Conservation (phyloP, 441 rosid genomes). For the Geranium incanum region DNA sequence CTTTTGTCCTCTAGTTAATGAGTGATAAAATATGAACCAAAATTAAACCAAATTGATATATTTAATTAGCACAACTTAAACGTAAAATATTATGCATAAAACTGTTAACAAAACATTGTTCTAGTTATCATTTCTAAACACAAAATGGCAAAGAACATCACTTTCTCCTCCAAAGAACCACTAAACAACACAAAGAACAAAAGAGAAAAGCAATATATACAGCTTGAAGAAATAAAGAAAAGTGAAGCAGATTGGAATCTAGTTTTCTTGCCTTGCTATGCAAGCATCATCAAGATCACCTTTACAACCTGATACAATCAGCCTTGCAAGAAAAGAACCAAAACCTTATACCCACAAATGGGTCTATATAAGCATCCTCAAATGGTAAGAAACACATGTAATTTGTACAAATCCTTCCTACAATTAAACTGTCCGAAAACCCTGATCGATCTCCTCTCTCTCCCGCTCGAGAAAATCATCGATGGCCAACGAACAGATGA, state of each 20-base stretch:
- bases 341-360: background rate
- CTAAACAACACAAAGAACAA: background rate
- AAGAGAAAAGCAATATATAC: background rate
- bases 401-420: background rate
- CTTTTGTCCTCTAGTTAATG: too few species aligned
- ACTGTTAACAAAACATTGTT: too few species aligned
- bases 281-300: background rate
- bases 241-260: background rate
- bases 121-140: background rate
- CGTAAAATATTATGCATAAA: too few species aligned
- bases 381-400: background rate
- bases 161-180: background rate
- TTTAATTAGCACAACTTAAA: too few species aligned
- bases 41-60: too few species aligned
- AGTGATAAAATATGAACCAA: too few species aligned
- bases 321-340: background rate
- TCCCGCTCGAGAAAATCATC: background rate
- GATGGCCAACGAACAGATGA: slow-evolving; percentile 49
- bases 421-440: background rate
- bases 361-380: background rate
- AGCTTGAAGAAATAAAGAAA: background rate
- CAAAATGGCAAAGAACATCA: background rate
- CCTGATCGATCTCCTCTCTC: background rate
- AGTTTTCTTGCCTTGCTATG: background rate
- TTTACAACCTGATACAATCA: background rate